phyloP scores from a whole-genome alignment of 441 rosid genomes.

The Erysimum pusillum region DNA sequence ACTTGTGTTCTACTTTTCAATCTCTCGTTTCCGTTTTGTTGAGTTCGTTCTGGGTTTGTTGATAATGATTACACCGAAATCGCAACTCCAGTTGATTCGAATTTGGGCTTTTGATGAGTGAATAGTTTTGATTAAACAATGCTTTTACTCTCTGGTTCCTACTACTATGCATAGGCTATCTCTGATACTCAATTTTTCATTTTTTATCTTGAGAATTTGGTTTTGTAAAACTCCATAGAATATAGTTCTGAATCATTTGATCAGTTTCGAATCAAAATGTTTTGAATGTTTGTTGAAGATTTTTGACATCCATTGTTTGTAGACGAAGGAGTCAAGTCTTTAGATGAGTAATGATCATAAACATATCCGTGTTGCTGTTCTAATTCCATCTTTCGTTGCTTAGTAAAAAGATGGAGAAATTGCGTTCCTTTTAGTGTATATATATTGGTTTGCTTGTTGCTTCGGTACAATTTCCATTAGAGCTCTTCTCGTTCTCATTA shows the following conservation, averaged over 20 bases:
- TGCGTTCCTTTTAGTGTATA: neutral
- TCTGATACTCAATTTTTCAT: constrained; percentile 15
- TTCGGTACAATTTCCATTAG: neutral
- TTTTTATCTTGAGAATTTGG: neutral
- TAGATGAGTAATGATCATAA: neutral
- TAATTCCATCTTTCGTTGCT: neutral
- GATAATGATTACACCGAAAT: neutral
- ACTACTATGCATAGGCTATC: neutral
- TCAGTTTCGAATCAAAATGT: neutral
- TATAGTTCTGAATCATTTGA: neutral
- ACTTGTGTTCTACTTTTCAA: neutral
- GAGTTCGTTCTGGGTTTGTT: neutral
- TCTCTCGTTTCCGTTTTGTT: neutral
- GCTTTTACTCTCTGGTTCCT: neutral
- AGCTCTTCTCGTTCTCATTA: neutral
- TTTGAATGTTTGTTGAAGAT: neutral
- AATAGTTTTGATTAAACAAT: neutral
- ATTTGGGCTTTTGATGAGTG: constrained; percentile 3
- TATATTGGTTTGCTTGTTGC: neutral
- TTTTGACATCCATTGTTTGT: neutral
- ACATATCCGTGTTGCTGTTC: neutral
- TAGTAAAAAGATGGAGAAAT: neutral
- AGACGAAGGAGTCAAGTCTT: neutral
- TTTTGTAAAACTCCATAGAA: neutral
- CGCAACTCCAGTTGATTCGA: neutral